Percentiles rank a stretch among this genome's conserved stretches.
These are phyloP conservation scores for Salix dunnii DNA, from an alignment of 345 rosid species.

Conservation along the genomic window DNA sequence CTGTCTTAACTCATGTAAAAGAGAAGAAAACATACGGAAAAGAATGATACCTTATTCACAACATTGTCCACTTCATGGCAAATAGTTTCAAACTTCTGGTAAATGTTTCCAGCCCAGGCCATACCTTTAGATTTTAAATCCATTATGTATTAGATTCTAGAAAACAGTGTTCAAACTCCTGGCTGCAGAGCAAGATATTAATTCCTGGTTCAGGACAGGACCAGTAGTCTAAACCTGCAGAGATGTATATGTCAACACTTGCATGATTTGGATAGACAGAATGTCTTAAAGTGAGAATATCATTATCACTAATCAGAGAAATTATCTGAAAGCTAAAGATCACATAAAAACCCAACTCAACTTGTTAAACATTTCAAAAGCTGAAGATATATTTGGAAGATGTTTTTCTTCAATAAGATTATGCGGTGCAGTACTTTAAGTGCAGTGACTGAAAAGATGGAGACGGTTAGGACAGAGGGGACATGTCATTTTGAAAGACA, in stretches of 20 bases:
- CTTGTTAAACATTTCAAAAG: too few species aligned
- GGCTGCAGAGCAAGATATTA: neutral
- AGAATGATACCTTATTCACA: constrained; percentile 45
- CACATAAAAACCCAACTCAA: too few species aligned
- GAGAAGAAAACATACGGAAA: neutral
- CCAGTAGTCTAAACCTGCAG: neutral
- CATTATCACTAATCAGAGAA: too few species aligned
- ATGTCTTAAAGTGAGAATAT: neutral
- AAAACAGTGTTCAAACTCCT: neutral
- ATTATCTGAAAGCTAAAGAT: too few species aligned
- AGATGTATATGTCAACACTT: neutral
- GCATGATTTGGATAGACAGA: neutral
- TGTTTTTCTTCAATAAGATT: neutral
- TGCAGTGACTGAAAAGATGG: neutral
- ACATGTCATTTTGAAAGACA: too few species aligned
- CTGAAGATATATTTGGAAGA: neutral
- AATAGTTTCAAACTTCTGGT: constrained; percentile 62
- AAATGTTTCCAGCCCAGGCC: constrained; percentile 63
- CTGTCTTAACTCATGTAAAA: neutral
- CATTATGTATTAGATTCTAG: constrained; percentile 29
- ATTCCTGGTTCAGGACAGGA: neutral
- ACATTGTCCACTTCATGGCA: constrained; percentile 59
- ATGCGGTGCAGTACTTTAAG: neutral
- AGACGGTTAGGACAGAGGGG: too few species aligned
- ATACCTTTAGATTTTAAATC: constrained; percentile 45